phyloP scores from a whole-genome alignment of 805 yeast genomes.

The Kodamaea nitidulidarum region DNA sequence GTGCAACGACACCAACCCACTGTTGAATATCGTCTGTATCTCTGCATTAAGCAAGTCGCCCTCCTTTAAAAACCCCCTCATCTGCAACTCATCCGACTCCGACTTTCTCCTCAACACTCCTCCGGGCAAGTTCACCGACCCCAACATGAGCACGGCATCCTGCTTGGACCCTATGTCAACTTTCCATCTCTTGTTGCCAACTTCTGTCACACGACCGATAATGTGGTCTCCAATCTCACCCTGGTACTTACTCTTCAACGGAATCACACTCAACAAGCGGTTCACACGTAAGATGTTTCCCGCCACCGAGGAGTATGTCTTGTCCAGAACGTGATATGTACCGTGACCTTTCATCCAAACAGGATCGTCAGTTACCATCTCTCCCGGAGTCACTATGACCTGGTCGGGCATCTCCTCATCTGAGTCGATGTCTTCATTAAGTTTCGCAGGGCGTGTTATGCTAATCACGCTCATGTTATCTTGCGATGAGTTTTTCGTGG shows the following conservation, averaged over 20 bases:
- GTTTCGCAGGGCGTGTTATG: constrained; percentile 29
- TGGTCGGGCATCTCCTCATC: constrained; percentile 41
- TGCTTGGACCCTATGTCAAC: constrained; percentile 95
- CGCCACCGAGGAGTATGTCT: constrained; percentile 86
- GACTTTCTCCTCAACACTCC: constrained; percentile 92
- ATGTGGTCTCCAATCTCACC: constrained; percentile 98
- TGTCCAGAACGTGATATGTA: constrained; percentile 71
- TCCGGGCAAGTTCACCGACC: constrained; percentile 95
- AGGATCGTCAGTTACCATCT: constrained; percentile 90
- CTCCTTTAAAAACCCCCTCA: constrained; percentile 91
- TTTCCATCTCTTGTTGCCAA: constrained; percentile 91
- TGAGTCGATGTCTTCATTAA: constrained; percentile 24
- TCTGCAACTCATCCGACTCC: constrained; percentile 92
- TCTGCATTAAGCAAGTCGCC: constrained; percentile 96
- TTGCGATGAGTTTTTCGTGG: constrained; percentile 1
- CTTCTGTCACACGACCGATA: constrained; percentile 91
- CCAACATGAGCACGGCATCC: constrained; percentile 87
- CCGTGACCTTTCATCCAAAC: constrained; percentile 99
- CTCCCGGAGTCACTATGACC: constrained; percentile 87
- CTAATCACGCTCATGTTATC: constrained; percentile 24
- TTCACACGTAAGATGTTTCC: constrained; percentile 87
- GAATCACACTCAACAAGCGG: constrained; percentile 77
- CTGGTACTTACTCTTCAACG: constrained; percentile 79
- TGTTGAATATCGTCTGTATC: constrained; percentile 83
- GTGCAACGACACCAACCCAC: constrained; percentile 91